Conservation (phyloP, 2,329 filamentous ascomycete genomes). For the Pseudogymnoascus sp. region DNA sequence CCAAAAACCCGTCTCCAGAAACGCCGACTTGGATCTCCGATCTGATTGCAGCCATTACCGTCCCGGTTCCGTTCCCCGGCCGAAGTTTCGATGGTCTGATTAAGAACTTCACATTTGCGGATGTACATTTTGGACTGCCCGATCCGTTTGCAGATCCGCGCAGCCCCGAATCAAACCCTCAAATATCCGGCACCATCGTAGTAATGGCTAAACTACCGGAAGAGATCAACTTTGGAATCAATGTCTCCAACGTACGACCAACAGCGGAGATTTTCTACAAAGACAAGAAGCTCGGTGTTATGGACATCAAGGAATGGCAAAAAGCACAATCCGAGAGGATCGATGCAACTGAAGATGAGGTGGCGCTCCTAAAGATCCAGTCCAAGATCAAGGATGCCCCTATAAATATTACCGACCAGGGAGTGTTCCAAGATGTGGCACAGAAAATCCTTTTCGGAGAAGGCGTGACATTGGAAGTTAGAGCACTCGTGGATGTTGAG, state of each 20-base stretch:
- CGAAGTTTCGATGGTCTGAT: conserved; percentile 75
- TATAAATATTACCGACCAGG: conserved; percentile 70
- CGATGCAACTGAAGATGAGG: conserved; percentile 46
- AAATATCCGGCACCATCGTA: conserved; percentile 73
- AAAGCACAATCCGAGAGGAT: conserved; percentile 70
- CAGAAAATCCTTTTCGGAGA: conserved; percentile 65
- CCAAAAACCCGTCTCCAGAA: conserved; percentile 53
- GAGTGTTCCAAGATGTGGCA: conserved; percentile 74
- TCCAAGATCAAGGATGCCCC: conserved; percentile 73
- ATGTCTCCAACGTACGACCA: conserved; percentile 69
- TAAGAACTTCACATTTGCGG: conserved; percentile 75
- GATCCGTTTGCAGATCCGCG: conserved; percentile 69
- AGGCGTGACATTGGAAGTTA: conserved; percentile 62
- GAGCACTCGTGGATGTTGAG: conserved; percentile 74
- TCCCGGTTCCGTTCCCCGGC: conserved; percentile 79
- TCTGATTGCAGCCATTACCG: conserved; percentile 69
- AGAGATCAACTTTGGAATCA: conserved; percentile 78
- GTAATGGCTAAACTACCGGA: conserved; percentile 72
- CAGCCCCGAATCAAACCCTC: conserved; percentile 64
- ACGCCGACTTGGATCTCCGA: conserved; percentile 78
- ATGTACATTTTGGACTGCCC: conserved; percentile 81
- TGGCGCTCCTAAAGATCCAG: conserved; percentile 61
- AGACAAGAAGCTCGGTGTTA: conserved; percentile 66
- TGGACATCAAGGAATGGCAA: conserved; percentile 78
- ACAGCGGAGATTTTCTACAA: conserved; percentile 75